Evolutionary conservation across 768 basidiomycete genomes (phyloP), one percentile per base, ranked within the genome.

Genomic region (Termitomyces sp.): DNA sequence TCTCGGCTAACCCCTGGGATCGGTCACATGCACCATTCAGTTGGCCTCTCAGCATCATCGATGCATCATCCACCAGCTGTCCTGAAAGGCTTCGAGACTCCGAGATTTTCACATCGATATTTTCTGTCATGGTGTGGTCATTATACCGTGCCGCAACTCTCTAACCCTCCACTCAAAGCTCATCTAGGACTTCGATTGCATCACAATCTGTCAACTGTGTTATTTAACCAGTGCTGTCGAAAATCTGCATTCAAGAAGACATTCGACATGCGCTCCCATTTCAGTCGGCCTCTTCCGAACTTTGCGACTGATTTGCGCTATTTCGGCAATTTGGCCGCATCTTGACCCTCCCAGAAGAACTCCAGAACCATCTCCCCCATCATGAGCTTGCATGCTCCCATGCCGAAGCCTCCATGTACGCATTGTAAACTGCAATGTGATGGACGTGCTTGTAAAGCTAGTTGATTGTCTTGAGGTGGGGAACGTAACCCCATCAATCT

Each of bases 1-100:
- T 57, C 32, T 51, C 61, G 64, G 62, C 57, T 66, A 65, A 63
- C 65, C 63, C 68, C 68, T 69, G 61, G 63, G 63, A 40, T 61
- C 14, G 49, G 65, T 70, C 69, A 70, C 69, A 68, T 69, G 69
- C 47, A 50, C 35, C 38, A 33, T 57, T 55, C 53, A 56, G 48
- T 54, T 48, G 47, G n/a, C 26, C 33, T 44, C 8, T 23, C 8
- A 50, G 44, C 38, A 50, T 46, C 63, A 60, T 49, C 40, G 40
- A 41, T 41, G 18, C 40, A 41, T 41, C 56, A 48, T 43, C 7
- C 20, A n/a, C 28, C 26, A 23, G 3, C 10, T 56, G 47, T 28
- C 23, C 46, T 48, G 16, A 18, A 47, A 32, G 20, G 55, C 26
- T 35, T 9, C 28, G 5, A 56, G 18, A 56, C 43, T 23, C 30